Percentiles rank a stretch among this genome's conserved stretches.
phyloP scores from a whole-genome alignment of 2,329 filamentous ascomycete genomes.

The Alternaria ventricosa region DNA sequence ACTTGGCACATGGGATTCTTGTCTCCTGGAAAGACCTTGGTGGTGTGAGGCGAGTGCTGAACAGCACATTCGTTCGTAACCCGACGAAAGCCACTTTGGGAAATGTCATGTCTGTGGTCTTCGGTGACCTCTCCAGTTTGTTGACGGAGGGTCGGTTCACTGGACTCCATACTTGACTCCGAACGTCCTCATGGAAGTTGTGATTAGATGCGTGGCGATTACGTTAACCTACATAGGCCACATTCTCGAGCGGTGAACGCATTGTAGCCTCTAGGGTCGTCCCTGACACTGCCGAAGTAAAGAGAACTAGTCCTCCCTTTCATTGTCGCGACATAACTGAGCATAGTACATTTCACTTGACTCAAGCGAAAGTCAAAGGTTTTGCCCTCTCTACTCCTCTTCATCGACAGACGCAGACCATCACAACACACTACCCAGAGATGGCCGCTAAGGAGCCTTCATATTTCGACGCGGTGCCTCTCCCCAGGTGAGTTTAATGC shows the following conservation, averaged over 20 bases:
- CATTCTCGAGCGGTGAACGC: too few species aligned
- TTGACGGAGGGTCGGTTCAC: accelerated
- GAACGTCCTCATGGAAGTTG: background rate
- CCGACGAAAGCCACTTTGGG: background rate
- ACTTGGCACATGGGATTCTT: background rate
- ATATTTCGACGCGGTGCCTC: background rate
- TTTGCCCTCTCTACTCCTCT: background rate
- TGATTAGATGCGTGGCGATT: background rate
- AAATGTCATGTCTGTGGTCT: background rate
- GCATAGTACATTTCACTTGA: background rate
- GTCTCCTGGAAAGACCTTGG: background rate
- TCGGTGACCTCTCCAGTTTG: background rate
- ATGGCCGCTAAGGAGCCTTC: background rate
- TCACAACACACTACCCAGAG: background rate
- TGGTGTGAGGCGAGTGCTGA: background rate
- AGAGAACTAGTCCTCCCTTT: too few species aligned
- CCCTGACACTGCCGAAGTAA: too few species aligned
- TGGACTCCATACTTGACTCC: background rate
- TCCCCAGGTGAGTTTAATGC: background rate
- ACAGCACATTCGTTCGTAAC: background rate
- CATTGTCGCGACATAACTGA: too few species aligned
- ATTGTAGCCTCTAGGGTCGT: too few species aligned
- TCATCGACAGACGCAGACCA: background rate
- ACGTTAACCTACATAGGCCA: too few species aligned
- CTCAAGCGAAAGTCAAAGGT: background rate